phyloP scores from a whole-genome alignment of 768 basidiomycete genomes.

The Boletus reticuloceps region DNA sequence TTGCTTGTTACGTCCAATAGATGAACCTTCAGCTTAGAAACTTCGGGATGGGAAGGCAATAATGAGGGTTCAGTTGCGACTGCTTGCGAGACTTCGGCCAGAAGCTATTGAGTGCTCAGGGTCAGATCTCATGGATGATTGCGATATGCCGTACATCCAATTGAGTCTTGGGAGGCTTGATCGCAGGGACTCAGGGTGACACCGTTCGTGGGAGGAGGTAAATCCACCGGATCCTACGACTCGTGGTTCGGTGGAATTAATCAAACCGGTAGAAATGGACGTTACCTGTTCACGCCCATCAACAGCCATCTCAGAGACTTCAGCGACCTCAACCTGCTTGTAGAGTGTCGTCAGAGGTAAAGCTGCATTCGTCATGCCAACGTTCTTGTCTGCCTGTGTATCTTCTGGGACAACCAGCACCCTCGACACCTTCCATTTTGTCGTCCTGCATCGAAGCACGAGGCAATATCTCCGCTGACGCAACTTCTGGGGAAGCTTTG shows the following conservation, averaged over 20 bases:
- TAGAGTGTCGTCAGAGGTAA: not conserved
- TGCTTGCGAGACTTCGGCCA: conserved; percentile 28
- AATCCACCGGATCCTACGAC: conserved; percentile 3
- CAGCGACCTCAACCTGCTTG: not conserved
- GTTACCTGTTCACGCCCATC: conserved; percentile 23
- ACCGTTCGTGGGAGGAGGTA: not conserved
- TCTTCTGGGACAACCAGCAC: not conserved
- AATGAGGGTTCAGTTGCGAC: conserved; percentile 30
- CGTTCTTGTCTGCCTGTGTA: not conserved
- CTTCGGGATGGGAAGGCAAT: conserved; percentile 24
- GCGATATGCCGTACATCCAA: conserved; percentile 24
- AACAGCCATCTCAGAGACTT: conserved; percentile 12
- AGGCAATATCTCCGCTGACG: not conserved
- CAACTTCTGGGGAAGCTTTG: not conserved
- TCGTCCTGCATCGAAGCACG: conserved; percentile 3
- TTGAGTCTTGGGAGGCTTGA: conserved; percentile 21
- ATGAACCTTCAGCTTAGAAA: conserved; percentile 16
- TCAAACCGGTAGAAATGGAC: not conserved
- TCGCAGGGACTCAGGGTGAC: conserved; percentile 8
- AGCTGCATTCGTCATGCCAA: not conserved
- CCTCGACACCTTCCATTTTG: conserved; percentile 22
- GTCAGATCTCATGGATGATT: conserved; percentile 13
- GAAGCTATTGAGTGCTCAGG: conserved; percentile 22
- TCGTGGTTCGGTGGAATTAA: not conserved
- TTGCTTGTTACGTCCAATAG: not conserved